phyloP scores from a whole-genome alignment of 306 rosid genomes.

The Lathyrus oleraceus region DNA sequence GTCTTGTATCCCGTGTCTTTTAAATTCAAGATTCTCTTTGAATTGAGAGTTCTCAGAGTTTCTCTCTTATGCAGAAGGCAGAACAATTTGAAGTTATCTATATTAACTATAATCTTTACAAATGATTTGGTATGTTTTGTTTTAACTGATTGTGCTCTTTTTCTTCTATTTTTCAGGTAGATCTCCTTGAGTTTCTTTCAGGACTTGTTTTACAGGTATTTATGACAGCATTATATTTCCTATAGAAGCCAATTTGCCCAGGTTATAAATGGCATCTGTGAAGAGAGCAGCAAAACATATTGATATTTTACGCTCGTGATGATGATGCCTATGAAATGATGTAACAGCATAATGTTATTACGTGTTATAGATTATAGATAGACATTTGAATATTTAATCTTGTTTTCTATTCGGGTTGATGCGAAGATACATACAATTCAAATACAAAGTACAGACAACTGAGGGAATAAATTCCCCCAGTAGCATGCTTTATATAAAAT shows the following conservation, averaged over 20 bases:
- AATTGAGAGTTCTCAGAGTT: slow-evolving; percentile 10
- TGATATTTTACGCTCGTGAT: slow-evolving; percentile 2
- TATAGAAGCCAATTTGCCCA: slow-evolving; percentile 5
- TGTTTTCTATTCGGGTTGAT: slow-evolving; percentile 20
- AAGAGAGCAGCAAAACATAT: slow-evolving; percentile 14
- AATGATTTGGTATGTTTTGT: slow-evolving; percentile 21
- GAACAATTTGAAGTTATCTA: slow-evolving; percentile 19
- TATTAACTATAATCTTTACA: neutral
- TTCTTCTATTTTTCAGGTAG: slow-evolving; percentile 44
- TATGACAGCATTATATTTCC: slow-evolving; percentile 21
- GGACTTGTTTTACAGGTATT: slow-evolving; percentile 18
- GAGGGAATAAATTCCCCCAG: slow-evolving; percentile 1
- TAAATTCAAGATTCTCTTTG: slow-evolving; percentile 10
- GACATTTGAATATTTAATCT: slow-evolving; percentile 24
- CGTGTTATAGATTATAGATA: slow-evolving; percentile 35
- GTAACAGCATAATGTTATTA: slow-evolving; percentile 20
- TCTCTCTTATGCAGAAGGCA: neutral
- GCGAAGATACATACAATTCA: slow-evolving; percentile 10
- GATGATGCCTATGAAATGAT: slow-evolving; percentile 20
- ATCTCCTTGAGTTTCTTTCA: slow-evolving; percentile 14
- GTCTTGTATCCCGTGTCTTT: neutral
- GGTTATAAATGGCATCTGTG: slow-evolving; percentile 29
- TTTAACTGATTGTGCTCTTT: slow-evolving; percentile 19
- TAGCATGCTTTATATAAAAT: neutral
- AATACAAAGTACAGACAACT: slow-evolving; percentile 4